phyloP scores from a whole-genome alignment of 1,284 basidiomycete species.

The Sphaerobolus stellatus region DNA sequence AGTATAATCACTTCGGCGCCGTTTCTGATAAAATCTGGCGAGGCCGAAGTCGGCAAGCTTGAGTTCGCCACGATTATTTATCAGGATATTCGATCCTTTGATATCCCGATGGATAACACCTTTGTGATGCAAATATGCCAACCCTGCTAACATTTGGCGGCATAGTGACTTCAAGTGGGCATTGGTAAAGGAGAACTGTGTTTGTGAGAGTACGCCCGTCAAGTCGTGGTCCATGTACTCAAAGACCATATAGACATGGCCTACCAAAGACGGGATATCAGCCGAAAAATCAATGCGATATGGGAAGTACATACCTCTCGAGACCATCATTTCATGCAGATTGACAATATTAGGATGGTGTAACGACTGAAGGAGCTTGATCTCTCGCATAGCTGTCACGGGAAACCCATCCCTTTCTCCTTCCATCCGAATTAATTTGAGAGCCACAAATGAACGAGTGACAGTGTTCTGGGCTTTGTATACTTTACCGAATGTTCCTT shows the following conservation, averaged over 20 bases:
- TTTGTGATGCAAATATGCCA: constrained; percentile 93
- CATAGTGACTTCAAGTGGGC: constrained; percentile 95
- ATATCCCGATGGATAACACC: constrained; percentile 97
- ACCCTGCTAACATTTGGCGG: constrained; percentile 89
- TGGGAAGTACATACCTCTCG: constrained; percentile 87
- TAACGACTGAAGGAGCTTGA: constrained; percentile 93
- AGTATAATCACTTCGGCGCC: constrained; percentile 89
- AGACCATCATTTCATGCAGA: constrained; percentile 98
- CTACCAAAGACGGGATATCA: constrained; percentile 42
- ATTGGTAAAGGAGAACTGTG: constrained; percentile 77
- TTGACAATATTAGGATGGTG: constrained; percentile 88
- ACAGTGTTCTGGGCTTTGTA: constrained; percentile 92
- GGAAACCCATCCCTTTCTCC: constrained; percentile 97
- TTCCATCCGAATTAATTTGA: constrained; percentile 99
- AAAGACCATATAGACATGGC: constrained; percentile 98
- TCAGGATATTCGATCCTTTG: constrained; percentile 97
- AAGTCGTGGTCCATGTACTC: constrained; percentile 99
- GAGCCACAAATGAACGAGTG: constrained; percentile 77
- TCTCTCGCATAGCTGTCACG: constrained; percentile 98
- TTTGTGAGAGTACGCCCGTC: constrained; percentile 92
- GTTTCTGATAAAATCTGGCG: constrained; percentile 95
- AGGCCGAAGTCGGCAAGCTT: constrained; percentile 98
- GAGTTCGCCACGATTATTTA: constrained; percentile 89
- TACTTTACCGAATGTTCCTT: constrained; percentile 99
- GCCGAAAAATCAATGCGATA: too few relatives aligned